Conservation (phyloP, 1,139 yeast genomes). For the Chernovozyma aurita region DNA sequence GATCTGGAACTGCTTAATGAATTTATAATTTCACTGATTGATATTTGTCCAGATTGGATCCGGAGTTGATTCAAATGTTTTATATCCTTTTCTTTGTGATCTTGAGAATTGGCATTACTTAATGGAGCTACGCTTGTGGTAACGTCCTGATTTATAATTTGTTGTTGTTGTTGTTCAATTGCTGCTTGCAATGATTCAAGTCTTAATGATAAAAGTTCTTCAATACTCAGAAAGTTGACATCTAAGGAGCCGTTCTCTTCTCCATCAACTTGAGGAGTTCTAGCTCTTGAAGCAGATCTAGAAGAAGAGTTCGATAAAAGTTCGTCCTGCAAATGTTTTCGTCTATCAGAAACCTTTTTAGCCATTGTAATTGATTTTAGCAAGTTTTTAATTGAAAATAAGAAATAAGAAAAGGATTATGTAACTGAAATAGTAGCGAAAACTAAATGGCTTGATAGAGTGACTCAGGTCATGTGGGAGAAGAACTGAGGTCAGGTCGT, state of each 20-base stretch:
- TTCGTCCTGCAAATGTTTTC: conserved; percentile 14
- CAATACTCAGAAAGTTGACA: conserved; percentile 35
- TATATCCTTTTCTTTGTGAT: conserved; percentile 30
- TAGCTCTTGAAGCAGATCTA: conserved; percentile 33
- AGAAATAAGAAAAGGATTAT: not conserved
- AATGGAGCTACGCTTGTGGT: not conserved
- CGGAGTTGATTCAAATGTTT: conserved; percentile 29
- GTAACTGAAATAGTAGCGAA: too few relatives aligned
- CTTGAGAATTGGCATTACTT: conserved; percentile 11
- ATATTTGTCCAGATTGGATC: conserved; percentile 34
- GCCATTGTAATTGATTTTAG: not conserved
- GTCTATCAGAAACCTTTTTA: not conserved
- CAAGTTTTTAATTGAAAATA: not conserved
- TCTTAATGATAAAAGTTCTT: conserved; percentile 36
- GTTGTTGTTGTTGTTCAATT: conserved; percentile 12
- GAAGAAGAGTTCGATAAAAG: conserved; percentile 24
- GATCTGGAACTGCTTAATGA: conserved; percentile 39
- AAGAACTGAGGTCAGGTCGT: too few relatives aligned
- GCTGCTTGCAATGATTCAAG: conserved; percentile 29
- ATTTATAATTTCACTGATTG: conserved; percentile 36
- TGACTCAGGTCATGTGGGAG: too few relatives aligned
- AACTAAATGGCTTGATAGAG: too few relatives aligned
- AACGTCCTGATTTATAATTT: conserved; percentile 9
- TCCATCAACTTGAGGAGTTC: conserved; percentile 42
- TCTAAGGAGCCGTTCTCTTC: conserved; percentile 42